Evolutionary conservation across 192 early-diverging fungal genomes (phyloP).

Genomic region (Rhizophlyctis rosea): DNA sequence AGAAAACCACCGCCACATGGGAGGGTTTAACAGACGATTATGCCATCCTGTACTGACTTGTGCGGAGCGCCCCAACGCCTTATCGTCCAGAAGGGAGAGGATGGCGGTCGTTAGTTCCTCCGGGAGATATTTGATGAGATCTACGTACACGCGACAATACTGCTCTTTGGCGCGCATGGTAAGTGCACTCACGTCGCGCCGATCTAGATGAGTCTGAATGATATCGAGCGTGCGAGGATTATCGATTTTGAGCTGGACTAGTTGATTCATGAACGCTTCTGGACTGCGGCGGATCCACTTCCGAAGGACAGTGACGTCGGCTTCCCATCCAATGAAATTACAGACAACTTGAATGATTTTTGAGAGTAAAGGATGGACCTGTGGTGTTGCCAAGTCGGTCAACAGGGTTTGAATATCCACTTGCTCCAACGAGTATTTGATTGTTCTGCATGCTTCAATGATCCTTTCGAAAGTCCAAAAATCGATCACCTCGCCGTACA

Average conservation of each 20-base stretch:
- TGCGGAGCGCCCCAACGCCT: background rate
- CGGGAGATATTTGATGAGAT: slow-evolving; percentile 1
- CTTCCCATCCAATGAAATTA: slow-evolving; percentile 11
- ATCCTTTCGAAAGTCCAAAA: slow-evolving; percentile 10
- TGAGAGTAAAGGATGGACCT: background rate
- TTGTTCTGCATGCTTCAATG: background rate
- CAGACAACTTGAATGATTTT: slow-evolving; percentile 7
- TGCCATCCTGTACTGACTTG: background rate
- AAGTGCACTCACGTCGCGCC: background rate
- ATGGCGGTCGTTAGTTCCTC: background rate
- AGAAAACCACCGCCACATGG: slow-evolving; percentile 16
- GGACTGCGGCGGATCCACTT: slow-evolving; percentile 7
- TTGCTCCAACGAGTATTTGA: too few species aligned
- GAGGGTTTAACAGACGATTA: background rate
- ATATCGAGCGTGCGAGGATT: background rate
- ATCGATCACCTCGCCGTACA: background rate
- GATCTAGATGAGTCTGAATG: slow-evolving; percentile 1
- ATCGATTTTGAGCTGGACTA: slow-evolving; percentile 7
- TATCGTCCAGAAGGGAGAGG: background rate
- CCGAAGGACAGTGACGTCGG: background rate
- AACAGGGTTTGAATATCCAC: too few species aligned
- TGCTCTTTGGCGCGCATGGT: background rate
- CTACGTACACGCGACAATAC: slow-evolving; percentile 6
- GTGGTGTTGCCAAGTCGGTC: too few species aligned
- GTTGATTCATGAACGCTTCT: background rate